A percentile compares a stretch with the other conserved stretches of the same genome.
phyloP scores from a whole-genome alignment of 2,329 filamentous ascomycete species.

The Kalmusia sp. region DNA sequence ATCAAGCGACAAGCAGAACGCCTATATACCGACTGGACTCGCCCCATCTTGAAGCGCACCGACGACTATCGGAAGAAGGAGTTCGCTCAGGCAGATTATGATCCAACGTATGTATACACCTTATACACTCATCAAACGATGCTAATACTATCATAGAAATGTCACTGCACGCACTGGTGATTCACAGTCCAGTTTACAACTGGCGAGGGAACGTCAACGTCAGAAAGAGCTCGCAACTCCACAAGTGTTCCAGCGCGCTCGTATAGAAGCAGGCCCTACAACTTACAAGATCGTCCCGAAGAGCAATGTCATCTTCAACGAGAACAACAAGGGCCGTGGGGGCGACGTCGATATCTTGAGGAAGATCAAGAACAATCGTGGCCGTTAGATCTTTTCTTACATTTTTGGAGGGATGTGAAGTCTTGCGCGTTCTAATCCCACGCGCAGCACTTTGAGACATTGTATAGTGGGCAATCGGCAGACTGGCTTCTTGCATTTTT shows the following conservation, averaged over 20 bases:
- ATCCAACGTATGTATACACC: slow-evolving; percentile 57
- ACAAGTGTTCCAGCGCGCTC: slow-evolving; percentile 63
- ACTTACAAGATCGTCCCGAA: slow-evolving; percentile 70
- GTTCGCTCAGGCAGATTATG: slow-evolving; percentile 64
- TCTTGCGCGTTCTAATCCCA: too few species aligned
- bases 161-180: slow-evolving; percentile 31
- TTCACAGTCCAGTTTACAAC: slow-evolving; percentile 43
- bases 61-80: slow-evolving; percentile 95
- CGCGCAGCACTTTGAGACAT: background rate
- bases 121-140: background rate
- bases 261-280: slow-evolving; percentile 64
- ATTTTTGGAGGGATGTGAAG: too few species aligned
- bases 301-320: slow-evolving; percentile 54
- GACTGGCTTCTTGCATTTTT: slow-evolving; percentile 1
- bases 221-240: slow-evolving; percentile 61
- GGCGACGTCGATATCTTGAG: slow-evolving; percentile 40
- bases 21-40: slow-evolving; percentile 93
- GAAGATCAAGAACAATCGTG: slow-evolving; percentile 35
- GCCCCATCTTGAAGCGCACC: slow-evolving; percentile 90
- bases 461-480: background rate
- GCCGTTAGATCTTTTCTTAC: slow-evolving; percentile 19
- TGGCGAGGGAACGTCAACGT: slow-evolving; percentile 40
- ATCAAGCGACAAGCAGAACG: slow-evolving; percentile 96
- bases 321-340: slow-evolving; percentile 30
- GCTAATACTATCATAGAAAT: slow-evolving; percentile 32